Conservation (phyloP, 768 basidiomycete species). For the Pleurotus citrinopileatus region DNA sequence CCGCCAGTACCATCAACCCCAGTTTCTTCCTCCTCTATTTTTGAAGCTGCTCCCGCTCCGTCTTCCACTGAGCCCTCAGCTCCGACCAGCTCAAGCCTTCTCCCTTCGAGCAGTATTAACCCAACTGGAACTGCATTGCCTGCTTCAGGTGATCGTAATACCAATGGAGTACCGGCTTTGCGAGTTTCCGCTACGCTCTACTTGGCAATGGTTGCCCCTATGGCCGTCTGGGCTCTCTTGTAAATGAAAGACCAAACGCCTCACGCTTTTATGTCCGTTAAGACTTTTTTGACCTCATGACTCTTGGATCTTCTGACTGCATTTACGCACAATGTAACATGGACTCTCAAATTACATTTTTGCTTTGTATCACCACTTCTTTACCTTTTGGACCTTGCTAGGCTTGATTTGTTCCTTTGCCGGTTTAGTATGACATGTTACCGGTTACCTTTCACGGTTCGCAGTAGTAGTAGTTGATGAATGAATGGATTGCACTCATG, state of each 20-base stretch:
- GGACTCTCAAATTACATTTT: too few species aligned
- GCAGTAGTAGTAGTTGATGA: too few species aligned
- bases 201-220: not conserved
- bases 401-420: too few species aligned
- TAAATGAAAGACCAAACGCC: not conserved
- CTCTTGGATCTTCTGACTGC: not conserved
- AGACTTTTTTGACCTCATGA: not conserved
- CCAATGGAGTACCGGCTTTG: not conserved
- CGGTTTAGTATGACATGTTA: too few species aligned
- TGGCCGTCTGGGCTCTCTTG: slow-evolving; percentile 2
- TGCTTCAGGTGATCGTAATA: not conserved
- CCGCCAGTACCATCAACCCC: not conserved
- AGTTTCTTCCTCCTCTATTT: not conserved
- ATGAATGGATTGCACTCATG: too few species aligned
- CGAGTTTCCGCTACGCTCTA: not conserved
- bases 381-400: too few species aligned
- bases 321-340: too few species aligned
- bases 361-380: too few species aligned
- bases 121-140: slow-evolving; percentile 1
- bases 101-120: not conserved
- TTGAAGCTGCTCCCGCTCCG: not conserved
- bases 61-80: not conserved
- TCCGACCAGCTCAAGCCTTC: not conserved
- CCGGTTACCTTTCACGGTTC: too few species aligned
- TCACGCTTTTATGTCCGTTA: not conserved